phyloP scores from a whole-genome alignment of 495 filamentous ascomycete genomes.

The Clohesyomyces aquaticus region DNA sequence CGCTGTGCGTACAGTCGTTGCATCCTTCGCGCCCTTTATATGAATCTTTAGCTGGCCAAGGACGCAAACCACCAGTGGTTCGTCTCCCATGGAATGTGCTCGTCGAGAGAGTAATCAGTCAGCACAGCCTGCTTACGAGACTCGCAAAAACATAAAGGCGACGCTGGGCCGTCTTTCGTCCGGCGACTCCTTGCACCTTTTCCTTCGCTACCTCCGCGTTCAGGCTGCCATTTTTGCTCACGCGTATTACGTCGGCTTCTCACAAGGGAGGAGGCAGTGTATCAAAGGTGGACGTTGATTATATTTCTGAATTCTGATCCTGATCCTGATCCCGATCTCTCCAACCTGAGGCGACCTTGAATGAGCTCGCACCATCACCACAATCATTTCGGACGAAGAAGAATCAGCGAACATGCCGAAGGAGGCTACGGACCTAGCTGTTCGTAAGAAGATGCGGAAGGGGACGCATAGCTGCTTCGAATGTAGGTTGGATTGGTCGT shows the following conservation, averaged over 20 bases:
- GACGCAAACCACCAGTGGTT: too few relatives aligned
- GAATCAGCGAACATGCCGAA: conserved; percentile 34
- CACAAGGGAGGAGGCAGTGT: background rate
- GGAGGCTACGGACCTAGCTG: conserved; percentile 20
- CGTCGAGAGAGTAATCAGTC: background rate
- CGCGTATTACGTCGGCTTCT: background rate
- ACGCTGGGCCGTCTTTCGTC: background rate
- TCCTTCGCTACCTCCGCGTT: background rate
- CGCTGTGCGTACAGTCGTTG: background rate
- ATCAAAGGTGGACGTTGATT: background rate
- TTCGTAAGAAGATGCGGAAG: conserved; percentile 45
- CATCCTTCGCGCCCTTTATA: background rate
- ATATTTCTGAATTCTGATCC: conserved; percentile 6
- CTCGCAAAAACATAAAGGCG: background rate
- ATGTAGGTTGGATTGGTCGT: conserved; percentile 39
- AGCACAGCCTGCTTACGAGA: background rate
- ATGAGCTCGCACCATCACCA: background rate
- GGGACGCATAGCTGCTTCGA: conserved; percentile 47
- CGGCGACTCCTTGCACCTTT: background rate
- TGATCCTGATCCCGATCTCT: too few relatives aligned
- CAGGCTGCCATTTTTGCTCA: background rate
- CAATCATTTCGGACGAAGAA: background rate
- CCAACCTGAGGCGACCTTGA: too few relatives aligned
- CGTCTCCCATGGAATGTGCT: background rate
- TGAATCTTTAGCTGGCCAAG: too few relatives aligned